Evolutionary conservation across 148 eudicot species (phyloP).

Genomic region (Heliosperma pusillum): DNA sequence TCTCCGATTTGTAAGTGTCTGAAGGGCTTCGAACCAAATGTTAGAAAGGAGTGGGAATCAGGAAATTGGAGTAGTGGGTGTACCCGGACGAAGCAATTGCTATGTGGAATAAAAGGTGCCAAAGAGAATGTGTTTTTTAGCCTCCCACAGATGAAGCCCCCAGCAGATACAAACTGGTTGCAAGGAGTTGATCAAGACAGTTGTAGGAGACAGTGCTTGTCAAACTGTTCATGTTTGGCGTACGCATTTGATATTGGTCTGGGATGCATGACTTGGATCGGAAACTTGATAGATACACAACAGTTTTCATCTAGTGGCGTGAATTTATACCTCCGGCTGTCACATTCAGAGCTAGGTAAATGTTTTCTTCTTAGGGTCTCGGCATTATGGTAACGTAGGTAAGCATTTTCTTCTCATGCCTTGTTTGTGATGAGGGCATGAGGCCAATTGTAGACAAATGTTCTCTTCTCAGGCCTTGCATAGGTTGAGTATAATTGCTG

Average conservation of each 20-base stretch:
- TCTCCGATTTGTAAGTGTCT: constrained; percentile 40
- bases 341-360: constrained; percentile 49
- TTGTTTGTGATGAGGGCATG: not conserved
- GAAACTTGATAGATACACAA: constrained; percentile 43
- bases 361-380: not conserved
- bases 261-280: constrained; percentile 60
- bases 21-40: constrained; percentile 34
- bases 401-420: too few relatives aligned
- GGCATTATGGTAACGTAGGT: not conserved
- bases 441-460: not conserved
- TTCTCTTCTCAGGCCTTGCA: too few relatives aligned
- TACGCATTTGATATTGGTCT: constrained; percentile 32
- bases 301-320: constrained; percentile 29
- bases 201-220: constrained; percentile 32
- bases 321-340: constrained; percentile 43
- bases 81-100: constrained; percentile 27
- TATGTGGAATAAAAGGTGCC: constrained; percentile 33
- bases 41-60: constrained; percentile 23
- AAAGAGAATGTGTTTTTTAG: constrained; percentile 34
- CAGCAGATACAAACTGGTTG: constrained; percentile 21
- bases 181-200: constrained; percentile 2
- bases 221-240: constrained; percentile 53
- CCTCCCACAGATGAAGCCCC: constrained; percentile 34
- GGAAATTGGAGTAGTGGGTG: constrained; percentile 47
- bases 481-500: too few relatives aligned